These are phyloP conservation scores for Fonsecaea multimorphosa DNA, from an alignment of 2,329 filamentous ascomycete species.

Conservation along the genomic window DNA sequence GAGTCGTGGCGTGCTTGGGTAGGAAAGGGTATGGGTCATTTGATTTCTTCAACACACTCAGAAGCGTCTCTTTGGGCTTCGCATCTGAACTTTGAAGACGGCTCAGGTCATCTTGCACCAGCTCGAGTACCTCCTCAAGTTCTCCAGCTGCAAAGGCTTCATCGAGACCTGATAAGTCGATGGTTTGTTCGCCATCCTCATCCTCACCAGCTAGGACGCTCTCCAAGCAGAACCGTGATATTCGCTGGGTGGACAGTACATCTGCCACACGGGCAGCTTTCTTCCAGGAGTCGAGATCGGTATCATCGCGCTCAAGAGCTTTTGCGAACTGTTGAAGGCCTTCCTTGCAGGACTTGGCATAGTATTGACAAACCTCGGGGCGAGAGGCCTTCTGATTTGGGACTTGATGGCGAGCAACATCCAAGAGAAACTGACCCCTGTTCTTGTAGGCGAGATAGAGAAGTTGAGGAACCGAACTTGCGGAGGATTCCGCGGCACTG, in stretches of 20 bases:
- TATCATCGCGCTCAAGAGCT: slow-evolving; percentile 69
- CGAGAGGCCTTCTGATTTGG: slow-evolving; percentile 19
- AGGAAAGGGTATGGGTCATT: slow-evolving; percentile 61
- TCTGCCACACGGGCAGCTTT: slow-evolving; percentile 64
- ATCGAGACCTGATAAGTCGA: slow-evolving; percentile 65
- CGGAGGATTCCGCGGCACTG: slow-evolving; percentile 72
- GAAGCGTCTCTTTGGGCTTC: slow-evolving; percentile 58
- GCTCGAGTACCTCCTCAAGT: slow-evolving; percentile 55
- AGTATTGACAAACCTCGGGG: slow-evolving; percentile 30
- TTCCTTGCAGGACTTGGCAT: slow-evolving; percentile 46
- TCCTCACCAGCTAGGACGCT: slow-evolving; percentile 68
- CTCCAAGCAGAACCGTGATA: slow-evolving; percentile 68
- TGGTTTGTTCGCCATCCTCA: slow-evolving; percentile 59
- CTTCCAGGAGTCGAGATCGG: slow-evolving; percentile 68
- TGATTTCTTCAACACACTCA: slow-evolving; percentile 59
- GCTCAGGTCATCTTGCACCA: slow-evolving; percentile 63
- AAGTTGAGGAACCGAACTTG: slow-evolving; percentile 83
- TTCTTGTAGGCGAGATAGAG: slow-evolving; percentile 96
- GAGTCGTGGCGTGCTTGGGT: slow-evolving; percentile 43
- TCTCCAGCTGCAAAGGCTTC: slow-evolving; percentile 61
- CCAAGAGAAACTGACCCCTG: slow-evolving; percentile 88
- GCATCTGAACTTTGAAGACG: slow-evolving; percentile 58
- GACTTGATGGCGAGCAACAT: slow-evolving; percentile 66
- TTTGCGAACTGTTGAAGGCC: slow-evolving; percentile 64
- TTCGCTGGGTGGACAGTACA: slow-evolving; percentile 63